Percentiles rank a stretch among this genome's conserved stretches.
These are phyloP conservation scores for Mortierella sp. DNA, from an alignment of 371 early-diverging fungal genomes.

Conservation along the genomic window DNA sequence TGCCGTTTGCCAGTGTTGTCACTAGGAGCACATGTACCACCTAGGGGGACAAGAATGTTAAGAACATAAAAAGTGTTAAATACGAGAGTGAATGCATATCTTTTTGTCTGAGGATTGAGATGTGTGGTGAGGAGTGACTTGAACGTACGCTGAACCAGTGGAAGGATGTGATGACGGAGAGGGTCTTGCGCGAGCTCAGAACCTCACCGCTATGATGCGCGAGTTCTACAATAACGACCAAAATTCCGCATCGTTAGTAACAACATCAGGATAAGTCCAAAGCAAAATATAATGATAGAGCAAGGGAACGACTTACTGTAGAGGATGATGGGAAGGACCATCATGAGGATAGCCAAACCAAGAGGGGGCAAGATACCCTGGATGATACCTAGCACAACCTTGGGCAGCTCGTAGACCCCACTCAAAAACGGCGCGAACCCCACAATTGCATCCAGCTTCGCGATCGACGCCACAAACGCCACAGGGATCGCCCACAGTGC, in stretches of 20 bases:
- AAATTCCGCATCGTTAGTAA: neutral
- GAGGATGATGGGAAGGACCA: constrained; percentile 81
- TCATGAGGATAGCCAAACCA: constrained; percentile 79
- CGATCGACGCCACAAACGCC: constrained; percentile 75
- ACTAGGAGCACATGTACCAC: constrained; percentile 87
- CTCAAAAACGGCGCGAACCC: constrained; percentile 65
- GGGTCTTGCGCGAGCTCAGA: constrained; percentile 30
- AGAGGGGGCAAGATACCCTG: constrained; percentile 86
- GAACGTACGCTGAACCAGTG: constrained; percentile 56
- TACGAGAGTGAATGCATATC: neutral
- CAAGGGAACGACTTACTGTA: constrained; percentile 51
- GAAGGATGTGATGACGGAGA: constrained; percentile 38
- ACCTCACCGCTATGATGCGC: constrained; percentile 44
- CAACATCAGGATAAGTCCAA: neutral
- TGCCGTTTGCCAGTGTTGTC: constrained; percentile 80
- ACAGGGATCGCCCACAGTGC: constrained; percentile 83
- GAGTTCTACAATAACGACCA: constrained; percentile 20
- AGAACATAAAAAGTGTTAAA: neutral
- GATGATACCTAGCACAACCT: constrained; percentile 72
- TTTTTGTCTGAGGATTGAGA: neutral
- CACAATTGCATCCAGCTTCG: constrained; percentile 72
- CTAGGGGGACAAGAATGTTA: constrained; percentile 37
- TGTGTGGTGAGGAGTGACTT: constrained; percentile 53
- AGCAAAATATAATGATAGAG: too few relatives aligned
- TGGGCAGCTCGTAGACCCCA: constrained; percentile 56